A percentile compares a stretch with the other conserved stretches of the same genome.
Evolutionary conservation across 345 rosid species (phyloP).

Genomic region (Populus ilicifolia): DNA sequence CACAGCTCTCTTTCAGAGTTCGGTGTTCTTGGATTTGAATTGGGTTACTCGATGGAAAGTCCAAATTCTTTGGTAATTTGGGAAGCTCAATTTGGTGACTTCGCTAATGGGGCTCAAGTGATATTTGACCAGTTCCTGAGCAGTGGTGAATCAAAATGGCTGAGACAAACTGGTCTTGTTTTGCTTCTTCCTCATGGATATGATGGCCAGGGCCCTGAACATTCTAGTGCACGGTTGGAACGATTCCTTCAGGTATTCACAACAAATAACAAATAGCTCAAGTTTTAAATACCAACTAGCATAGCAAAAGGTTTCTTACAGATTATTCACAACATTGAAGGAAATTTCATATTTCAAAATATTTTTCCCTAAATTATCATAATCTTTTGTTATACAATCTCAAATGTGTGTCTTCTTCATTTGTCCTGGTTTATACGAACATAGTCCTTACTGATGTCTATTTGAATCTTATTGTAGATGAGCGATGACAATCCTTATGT

Average conservation of each 20-base stretch:
- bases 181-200: conserved; percentile 77
- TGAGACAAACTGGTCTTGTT: conserved; percentile 77
- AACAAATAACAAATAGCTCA: too few relatives aligned
- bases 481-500: conserved; percentile 76
- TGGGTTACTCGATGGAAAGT: conserved; percentile 85
- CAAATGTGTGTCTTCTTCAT: not conserved
- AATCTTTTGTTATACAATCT: not conserved
- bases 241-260: conserved; percentile 64
- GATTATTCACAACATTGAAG: not conserved
- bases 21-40: conserved; percentile 77
- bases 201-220: conserved; percentile 89
- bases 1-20: conserved; percentile 81
- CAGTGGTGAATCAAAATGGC: conserved; percentile 83
- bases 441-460: not conserved
- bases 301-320: not conserved
- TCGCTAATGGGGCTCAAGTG: conserved; percentile 81
- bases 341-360: not conserved
- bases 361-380: not conserved
- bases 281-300: not conserved
- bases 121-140: conserved; percentile 78
- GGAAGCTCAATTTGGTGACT: conserved; percentile 88
- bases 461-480: conserved; percentile 44
- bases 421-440: not conserved
- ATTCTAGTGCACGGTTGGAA: conserved; percentile 77
- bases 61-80: conserved; percentile 73